A percentile compares a stretch with the other conserved stretches of the same genome.
These are phyloP conservation scores for Suillus luteus DNA, from an alignment of 768 basidiomycete species.

Conservation along the genomic window DNA sequence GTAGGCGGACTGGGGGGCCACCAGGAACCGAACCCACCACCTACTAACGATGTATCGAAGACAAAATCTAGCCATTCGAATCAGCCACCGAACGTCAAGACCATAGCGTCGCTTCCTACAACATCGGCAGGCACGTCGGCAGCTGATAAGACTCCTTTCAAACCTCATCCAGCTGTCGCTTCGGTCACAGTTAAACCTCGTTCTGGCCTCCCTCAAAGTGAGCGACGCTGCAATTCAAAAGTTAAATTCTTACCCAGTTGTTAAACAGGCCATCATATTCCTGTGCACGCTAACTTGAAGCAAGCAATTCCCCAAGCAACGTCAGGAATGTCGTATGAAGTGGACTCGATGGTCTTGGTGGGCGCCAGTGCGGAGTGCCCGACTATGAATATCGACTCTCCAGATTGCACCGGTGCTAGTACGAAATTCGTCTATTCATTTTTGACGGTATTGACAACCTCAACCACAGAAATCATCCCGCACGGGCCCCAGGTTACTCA, in stretches of 20 bases:
- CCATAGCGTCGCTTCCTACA: not conserved
- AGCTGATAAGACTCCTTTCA: too few relatives aligned
- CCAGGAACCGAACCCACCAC: not conserved
- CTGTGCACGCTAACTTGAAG: not conserved
- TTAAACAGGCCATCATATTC: not conserved
- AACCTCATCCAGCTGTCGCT: slow-evolving; percentile 1
- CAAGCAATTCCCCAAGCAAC: not conserved
- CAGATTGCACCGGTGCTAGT: slow-evolving; percentile 3
- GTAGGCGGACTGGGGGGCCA: not conserved
- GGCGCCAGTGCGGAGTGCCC: not conserved
- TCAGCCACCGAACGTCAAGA: not conserved
- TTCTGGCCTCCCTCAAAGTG: not conserved
- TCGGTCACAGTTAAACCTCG: not conserved
- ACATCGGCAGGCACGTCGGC: too few relatives aligned
- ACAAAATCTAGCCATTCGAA: not conserved
- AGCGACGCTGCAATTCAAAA: not conserved
- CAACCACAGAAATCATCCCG: not conserved
- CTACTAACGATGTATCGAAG: not conserved
- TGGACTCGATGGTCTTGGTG: not conserved
- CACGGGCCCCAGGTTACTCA: not conserved
- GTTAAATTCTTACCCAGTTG: too few relatives aligned
- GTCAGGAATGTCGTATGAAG: not conserved
- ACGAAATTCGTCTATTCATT: not conserved
- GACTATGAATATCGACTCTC: not conserved
- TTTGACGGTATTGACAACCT: not conserved